phyloP scores from a whole-genome alignment of 176 grass and related monocot species.

The Paspalum vaginatum region DNA sequence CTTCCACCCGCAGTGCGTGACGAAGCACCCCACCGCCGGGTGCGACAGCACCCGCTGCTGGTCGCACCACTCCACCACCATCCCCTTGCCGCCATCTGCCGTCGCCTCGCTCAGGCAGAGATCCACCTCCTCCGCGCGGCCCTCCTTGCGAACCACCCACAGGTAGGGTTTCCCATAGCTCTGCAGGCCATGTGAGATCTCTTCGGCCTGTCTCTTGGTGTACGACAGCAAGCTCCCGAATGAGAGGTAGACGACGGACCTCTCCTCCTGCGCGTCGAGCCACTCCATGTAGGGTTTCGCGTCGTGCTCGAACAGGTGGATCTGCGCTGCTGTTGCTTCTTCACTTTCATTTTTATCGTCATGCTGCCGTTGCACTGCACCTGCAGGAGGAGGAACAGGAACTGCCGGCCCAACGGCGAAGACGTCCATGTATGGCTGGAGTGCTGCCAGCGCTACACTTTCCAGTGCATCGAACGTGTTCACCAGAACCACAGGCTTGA shows the following conservation, averaged over 20 bases:
- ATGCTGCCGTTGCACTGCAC: background rate
- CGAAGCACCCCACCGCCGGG: slow-evolving; percentile 48
- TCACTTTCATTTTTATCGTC: background rate
- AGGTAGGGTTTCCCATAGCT: slow-evolving; percentile 5
- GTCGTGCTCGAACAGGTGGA: slow-evolving; percentile 24
- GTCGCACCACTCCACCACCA: slow-evolving; percentile 48
- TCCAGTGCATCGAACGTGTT: slow-evolving; percentile 4
- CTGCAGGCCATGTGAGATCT: slow-evolving; percentile 23
- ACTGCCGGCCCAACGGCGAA: background rate
- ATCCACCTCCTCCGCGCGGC: slow-evolving; percentile 21
- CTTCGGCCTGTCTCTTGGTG: slow-evolving; percentile 22
- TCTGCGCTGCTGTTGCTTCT: background rate
- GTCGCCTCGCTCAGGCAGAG: background rate
- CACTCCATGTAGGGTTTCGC: slow-evolving; percentile 37
- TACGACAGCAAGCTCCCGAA: slow-evolving; percentile 39
- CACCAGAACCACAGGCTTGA: slow-evolving; percentile 10
- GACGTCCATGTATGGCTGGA: background rate
- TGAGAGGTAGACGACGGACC: slow-evolving; percentile 42
- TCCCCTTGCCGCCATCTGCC: background rate
- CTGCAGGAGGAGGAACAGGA: background rate
- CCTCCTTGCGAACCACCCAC: slow-evolving; percentile 30
- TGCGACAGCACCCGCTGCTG: slow-evolving; percentile 37
- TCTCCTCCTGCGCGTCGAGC: slow-evolving; percentile 9
- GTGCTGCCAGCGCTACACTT: background rate
- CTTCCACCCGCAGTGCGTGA: slow-evolving; percentile 73